Evolutionary conservation across 2,329 filamentous ascomycete species (phyloP).

Genomic region (Aspergillus vadensis): DNA sequence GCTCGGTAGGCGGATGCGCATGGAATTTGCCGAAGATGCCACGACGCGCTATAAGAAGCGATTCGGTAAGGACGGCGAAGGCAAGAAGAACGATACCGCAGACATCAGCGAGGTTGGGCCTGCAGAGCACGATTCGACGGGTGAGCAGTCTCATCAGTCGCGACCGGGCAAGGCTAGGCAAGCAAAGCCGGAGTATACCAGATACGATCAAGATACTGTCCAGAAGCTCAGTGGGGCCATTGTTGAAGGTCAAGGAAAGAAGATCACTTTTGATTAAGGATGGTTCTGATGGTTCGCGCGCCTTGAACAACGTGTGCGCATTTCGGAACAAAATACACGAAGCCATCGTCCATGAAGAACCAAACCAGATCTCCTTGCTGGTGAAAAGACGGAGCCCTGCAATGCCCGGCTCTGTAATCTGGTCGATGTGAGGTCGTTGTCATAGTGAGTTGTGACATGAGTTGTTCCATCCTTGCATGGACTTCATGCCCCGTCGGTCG

Average conservation of each 20-base stretch:
- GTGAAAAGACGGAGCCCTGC: not conserved
- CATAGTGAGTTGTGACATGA: not conserved
- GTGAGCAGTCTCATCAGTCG: constrained; percentile 21
- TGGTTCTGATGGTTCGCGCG: not conserved
- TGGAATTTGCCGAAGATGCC: constrained; percentile 92
- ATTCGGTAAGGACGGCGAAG: constrained; percentile 71
- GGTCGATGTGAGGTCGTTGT: not conserved
- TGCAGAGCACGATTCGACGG: constrained; percentile 25
- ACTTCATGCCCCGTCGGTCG: not conserved
- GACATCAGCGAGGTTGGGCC: constrained; percentile 15
- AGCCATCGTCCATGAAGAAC: not conserved
- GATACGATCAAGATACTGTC: constrained; percentile 54
- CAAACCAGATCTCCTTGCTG: not conserved
- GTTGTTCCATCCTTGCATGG: constrained; percentile 4
- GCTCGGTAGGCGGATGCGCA: constrained; percentile 75
- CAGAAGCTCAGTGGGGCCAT: constrained; percentile 75
- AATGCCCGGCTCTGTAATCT: not conserved
- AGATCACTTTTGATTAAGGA: constrained; percentile 72
- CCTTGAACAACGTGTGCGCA: not conserved
- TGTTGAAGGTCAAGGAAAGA: constrained; percentile 76
- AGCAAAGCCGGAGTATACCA: constrained; percentile 43
- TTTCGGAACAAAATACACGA: not conserved
- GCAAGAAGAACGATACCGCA: constrained; percentile 26
- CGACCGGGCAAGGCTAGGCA: constrained; percentile 28
- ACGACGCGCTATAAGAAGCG: constrained; percentile 90